Conservation (phyloP, 208 protist genomes). For the Trypanosoma lewisi region DNA sequence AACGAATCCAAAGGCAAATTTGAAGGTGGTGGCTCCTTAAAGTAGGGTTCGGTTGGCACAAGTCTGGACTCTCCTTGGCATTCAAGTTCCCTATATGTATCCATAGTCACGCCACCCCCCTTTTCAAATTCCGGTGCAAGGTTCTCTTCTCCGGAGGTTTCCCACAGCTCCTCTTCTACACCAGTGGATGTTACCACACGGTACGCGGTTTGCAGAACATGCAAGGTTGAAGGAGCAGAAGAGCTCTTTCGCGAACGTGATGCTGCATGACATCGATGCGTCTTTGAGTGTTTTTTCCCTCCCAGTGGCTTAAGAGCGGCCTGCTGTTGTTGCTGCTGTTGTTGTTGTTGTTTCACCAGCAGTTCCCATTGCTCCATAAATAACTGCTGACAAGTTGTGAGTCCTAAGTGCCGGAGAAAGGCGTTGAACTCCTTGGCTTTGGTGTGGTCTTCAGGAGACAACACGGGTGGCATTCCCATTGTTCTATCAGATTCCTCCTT, state of each 20-base stretch:
- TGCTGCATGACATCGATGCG: constrained; percentile 4
- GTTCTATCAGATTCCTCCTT: background rate
- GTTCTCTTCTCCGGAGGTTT: constrained; percentile 4
- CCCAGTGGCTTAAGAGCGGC: background rate
- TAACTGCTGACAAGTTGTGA: constrained; percentile 13
- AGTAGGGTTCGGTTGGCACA: constrained; percentile 44
- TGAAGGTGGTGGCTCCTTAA: constrained; percentile 41
- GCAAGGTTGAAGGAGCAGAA: background rate
- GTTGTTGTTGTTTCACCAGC: constrained; percentile 22
- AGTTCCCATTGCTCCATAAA: constrained; percentile 25
- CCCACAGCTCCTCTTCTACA: constrained; percentile 46
- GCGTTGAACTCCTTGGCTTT: constrained; percentile 26
- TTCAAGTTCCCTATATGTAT: constrained; percentile 33
- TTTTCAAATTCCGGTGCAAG: constrained; percentile 39
- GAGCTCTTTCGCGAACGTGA: constrained; percentile 16
- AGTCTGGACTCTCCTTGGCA: constrained; percentile 26
- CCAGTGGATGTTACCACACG: constrained; percentile 44
- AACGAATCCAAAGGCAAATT: constrained; percentile 47
- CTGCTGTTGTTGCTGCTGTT: no score
- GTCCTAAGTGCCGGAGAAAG: constrained; percentile 17
- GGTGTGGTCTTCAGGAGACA: constrained; percentile 10
- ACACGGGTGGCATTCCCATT: constrained; percentile 6
- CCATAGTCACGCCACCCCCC: constrained; percentile 45
- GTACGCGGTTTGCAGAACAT: constrained; percentile 17
- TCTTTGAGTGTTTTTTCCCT: background rate